Evolutionary conservation across 345 rosid genomes (phyloP).

Genomic region (Sisymbrium irio): DNA sequence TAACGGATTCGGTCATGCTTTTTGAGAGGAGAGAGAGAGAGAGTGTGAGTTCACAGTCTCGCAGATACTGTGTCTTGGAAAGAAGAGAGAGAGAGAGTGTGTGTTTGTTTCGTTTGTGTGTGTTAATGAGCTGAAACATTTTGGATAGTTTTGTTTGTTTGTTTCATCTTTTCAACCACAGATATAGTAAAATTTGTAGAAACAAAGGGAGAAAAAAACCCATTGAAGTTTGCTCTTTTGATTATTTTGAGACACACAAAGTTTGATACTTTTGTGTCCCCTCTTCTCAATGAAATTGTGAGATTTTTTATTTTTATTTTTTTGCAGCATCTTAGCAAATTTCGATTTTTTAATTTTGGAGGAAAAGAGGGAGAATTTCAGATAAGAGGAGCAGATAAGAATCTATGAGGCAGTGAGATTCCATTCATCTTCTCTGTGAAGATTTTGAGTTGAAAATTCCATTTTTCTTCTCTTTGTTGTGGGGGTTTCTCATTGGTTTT

Average conservation of each 20-base stretch:
- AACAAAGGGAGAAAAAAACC: not conserved
- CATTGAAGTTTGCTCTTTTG: constrained; percentile 12
- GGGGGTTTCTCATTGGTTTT: constrained; percentile 25
- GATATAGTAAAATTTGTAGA: constrained; percentile 7
- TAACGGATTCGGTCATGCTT: constrained; percentile 36
- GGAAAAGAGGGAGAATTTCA: constrained; percentile 7
- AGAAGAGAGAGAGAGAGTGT: constrained; percentile 15
- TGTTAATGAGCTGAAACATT: constrained; percentile 17
- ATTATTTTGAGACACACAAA: not conserved
- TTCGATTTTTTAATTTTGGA: not conserved
- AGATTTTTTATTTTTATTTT: not conserved
- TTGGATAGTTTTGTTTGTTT: constrained; percentile 27
- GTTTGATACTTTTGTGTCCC: constrained; percentile 20
- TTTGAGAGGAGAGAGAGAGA: constrained; percentile 18
- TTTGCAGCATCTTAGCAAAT: not conserved
- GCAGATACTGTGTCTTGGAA: constrained; percentile 32
- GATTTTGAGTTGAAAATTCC: constrained; percentile 39
- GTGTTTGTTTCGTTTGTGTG: not conserved
- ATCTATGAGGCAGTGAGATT: constrained; percentile 40
- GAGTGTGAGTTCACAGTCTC: constrained; percentile 20
- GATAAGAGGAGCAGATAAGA: constrained; percentile 31
- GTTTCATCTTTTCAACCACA: constrained; percentile 23
- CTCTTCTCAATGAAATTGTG: constrained; percentile 8
- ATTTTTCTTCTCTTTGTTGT: not conserved
- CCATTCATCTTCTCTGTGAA: constrained; percentile 49